A percentile compares a stretch with the other conserved stretches of the same genome.
phyloP scores from a whole-genome alignment of 108 stramenopile genomes.

The Seminavis robusta region DNA sequence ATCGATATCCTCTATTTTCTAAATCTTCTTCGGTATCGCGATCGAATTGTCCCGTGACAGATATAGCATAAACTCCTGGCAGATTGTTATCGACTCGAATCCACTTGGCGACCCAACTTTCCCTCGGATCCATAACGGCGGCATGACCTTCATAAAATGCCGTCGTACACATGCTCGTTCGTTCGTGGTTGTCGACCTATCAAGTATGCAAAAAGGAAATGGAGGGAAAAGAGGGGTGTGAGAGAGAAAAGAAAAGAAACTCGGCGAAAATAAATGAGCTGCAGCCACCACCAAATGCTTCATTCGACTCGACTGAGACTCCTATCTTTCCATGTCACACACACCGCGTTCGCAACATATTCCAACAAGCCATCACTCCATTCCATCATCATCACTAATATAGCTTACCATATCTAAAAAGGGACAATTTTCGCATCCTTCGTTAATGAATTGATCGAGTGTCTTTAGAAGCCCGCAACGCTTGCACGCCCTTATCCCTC shows the following conservation, averaged over 20 bases:
- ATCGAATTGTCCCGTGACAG: constrained; percentile 80
- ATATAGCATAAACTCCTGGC: constrained; percentile 85
- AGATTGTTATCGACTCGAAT: constrained; percentile 70
- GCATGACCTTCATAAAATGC: constrained; percentile 87
- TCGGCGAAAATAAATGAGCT: not conserved
- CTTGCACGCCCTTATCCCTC: constrained; percentile 83
- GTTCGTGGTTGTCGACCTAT: constrained; percentile 62
- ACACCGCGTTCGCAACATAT: no score
- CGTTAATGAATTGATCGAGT: constrained; percentile 78
- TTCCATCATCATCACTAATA: not conserved
- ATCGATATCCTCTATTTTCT: constrained; percentile 75
- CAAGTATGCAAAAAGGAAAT: not conserved
- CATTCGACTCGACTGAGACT: not conserved
- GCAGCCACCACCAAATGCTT: not conserved
- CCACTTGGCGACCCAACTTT: constrained; percentile 91
- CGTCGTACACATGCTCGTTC: constrained; percentile 70
- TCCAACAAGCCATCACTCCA: no score
- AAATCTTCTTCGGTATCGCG: constrained; percentile 83
- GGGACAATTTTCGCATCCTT: constrained; percentile 91
- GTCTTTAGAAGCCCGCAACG: constrained; percentile 90
- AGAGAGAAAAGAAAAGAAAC: not conserved
- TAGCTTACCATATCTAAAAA: constrained; percentile 77
- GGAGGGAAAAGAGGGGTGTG: not conserved
- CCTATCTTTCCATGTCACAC: no score
- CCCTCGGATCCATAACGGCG: constrained; percentile 86